Evolutionary conservation across 345 rosid genomes (phyloP).

Genomic region (Gossypium rotundifolium): DNA sequence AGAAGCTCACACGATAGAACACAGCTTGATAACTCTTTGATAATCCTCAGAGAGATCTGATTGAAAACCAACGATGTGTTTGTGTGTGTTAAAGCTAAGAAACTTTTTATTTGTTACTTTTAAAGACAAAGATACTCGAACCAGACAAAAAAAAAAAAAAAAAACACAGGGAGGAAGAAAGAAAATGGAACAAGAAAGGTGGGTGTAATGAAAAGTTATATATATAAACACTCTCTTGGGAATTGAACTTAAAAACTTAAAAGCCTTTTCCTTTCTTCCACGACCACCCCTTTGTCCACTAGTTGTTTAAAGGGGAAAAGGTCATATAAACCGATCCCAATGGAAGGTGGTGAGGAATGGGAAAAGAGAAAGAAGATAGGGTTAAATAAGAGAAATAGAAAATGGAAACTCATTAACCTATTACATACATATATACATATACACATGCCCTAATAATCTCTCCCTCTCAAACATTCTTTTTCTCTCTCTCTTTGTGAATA

Average conservation of each 20-base stretch:
- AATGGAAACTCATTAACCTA: conserved; percentile 9
- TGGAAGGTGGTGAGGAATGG: conserved; percentile 30
- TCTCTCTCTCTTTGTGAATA: conserved; percentile 15
- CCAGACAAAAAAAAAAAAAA: conserved; percentile 15
- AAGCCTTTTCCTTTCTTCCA: neutral
- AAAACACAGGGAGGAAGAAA: conserved; percentile 17
- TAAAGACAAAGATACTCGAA: conserved; percentile 10
- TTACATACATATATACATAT: neutral
- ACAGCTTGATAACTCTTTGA: conserved; percentile 20
- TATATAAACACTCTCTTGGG: conserved; percentile 36
- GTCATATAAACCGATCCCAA: conserved; percentile 57
- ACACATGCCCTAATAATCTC: conserved; percentile 59
- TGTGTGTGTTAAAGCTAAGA: neutral
- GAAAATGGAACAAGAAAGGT: neutral
- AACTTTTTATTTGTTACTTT: neutral
- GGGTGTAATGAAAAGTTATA: conserved; percentile 22
- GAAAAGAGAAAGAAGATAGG: conserved; percentile 43
- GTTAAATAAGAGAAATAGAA: conserved; percentile 37
- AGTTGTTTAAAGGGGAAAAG: conserved; percentile 16
- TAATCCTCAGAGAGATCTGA: conserved; percentile 34
- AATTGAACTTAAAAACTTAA: conserved; percentile 34
- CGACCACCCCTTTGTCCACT: conserved; percentile 7
- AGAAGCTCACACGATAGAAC: conserved; percentile 15
- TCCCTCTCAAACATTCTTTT: conserved; percentile 28
- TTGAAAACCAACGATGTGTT: conserved; percentile 7